Base-by-base conservation (phyloP, 2,329 filamentous ascomycete genomes). In the Trichoderma oligosporum region DNA sequence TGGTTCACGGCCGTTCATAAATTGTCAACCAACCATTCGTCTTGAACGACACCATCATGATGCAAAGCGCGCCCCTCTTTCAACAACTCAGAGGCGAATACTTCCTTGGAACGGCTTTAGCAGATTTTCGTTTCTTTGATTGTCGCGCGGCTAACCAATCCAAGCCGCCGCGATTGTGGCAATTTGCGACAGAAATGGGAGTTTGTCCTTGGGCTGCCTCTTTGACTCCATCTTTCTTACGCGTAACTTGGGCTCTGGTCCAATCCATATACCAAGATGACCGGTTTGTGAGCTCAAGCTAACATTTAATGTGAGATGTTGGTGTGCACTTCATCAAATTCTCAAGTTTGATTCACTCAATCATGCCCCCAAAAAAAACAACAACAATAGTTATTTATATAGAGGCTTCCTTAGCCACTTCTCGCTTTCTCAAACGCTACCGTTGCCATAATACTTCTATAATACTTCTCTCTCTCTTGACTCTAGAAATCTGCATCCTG, bases 71-170 rank as follows among this genome's bases (percentile, higher is more conserved):
- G n/a, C 16, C 16, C 16, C 41, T 33, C 36, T 9, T n/a, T n/a
- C n/a, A n/a, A 16, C 51, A 36, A 20, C 27, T 31, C 33, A 39
- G 33, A 41, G 33, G 44, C 45, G 18, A 39, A 56, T 45, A 29
- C 18, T 3, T 14, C 36, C 53, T 22, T 24, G 24, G 51, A 49
- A n/a, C 24, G 6, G 18, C 35, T 29, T 29, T n/a, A 22, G 12
- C 24, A 14, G 53, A 56, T 49, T 18, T 49, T 35, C 53, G 24
- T 33, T 22, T 29, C 22, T 12, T 14, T 25, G 42, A 48, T 49
- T 56, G 42, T 56, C 35, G 35, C 42, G 45, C 45, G 53, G 42
- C 53, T 48, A 49, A 44, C 53, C 53, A 54, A 54, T 54, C 53
- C 44, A 9, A 18, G 24, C 35, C 45, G 33, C 16, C 16, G 53